A percentile compares a stretch with the other conserved stretches of the same genome.
Conservation (phyloP, 352 stramenopile species). For the Pythium inflatum region DNA sequence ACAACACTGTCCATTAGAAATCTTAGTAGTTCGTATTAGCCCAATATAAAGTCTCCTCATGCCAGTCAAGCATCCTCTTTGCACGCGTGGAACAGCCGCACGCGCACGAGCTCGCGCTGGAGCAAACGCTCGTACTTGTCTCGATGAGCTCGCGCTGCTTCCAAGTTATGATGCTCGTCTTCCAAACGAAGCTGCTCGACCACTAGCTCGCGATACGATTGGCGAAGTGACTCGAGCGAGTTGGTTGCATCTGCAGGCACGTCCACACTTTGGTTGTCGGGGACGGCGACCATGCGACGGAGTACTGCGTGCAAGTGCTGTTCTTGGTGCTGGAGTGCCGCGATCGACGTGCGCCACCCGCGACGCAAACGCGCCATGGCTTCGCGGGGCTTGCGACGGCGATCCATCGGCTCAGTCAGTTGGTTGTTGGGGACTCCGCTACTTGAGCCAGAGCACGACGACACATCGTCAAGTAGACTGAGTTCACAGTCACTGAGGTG, state of each 20-base stretch:
- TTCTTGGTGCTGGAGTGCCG: constrained; percentile 13
- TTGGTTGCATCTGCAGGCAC: neutral
- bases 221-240: neutral
- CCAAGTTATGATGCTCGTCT: neutral
- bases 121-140: constrained; percentile 15
- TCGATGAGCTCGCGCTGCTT: neutral
- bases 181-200: neutral
- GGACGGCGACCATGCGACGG: neutral
- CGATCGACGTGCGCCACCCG: constrained; percentile 1
- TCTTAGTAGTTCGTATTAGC: too few species aligned
- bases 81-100: neutral
- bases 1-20: too few species aligned
- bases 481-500: constrained; percentile 17
- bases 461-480: neutral
- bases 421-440: neutral
- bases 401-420: neutral
- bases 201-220: constrained; percentile 3
- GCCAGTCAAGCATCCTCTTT: too few species aligned
- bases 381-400: constrained; percentile 18
- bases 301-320: neutral
- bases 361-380: constrained; percentile 15
- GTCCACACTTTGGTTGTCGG: too few species aligned
- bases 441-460: neutral
- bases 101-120: constrained; percentile 3
- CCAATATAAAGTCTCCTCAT: too few species aligned